Conservation (phyloP, 2,329 filamentous ascomycete genomes). For the Colletotrichum cordylinicola region DNA sequence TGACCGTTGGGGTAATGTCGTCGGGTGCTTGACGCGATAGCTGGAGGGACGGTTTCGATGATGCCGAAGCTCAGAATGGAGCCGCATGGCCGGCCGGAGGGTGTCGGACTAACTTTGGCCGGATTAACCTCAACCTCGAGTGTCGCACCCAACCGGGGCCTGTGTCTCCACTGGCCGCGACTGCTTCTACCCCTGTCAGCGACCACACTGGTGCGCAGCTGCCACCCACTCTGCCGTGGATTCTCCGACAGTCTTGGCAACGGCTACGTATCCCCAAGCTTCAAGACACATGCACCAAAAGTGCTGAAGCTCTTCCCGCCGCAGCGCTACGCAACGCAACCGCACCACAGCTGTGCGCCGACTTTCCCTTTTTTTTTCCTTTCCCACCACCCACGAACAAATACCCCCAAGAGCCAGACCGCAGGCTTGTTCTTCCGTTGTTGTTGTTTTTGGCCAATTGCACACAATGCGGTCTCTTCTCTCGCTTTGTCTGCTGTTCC, state of each 20-base stretch:
- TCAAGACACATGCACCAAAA: slow-evolving; percentile 25
- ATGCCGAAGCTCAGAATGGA: slow-evolving; percentile 16
- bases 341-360: slow-evolving; percentile 24
- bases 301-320: slow-evolving; percentile 16
- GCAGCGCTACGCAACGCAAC: slow-evolving; percentile 21
- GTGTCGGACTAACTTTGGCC: slow-evolving; percentile 1
- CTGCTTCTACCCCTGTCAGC: background rate
- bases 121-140: background rate
- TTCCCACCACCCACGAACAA: background rate
- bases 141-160: background rate
- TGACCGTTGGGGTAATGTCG: slow-evolving; percentile 28
- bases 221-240: background rate
- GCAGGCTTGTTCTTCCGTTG: background rate
- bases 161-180: background rate
- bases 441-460: slow-evolving; percentile 20
- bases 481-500: slow-evolving; percentile 71
- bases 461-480: slow-evolving; percentile 75
- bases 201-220: background rate
- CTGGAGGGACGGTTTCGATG: background rate
- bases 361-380: slow-evolving; percentile 20
- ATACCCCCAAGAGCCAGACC: slow-evolving; percentile 11
- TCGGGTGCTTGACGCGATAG: slow-evolving; percentile 18
- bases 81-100: background rate
- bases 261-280: slow-evolving; percentile 30
- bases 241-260: slow-evolving; percentile 20